Percentiles rank a stretch among this genome's conserved stretches.
These are phyloP conservation scores for Cyberlindnera misumaiensis DNA, from an alignment of 805 yeast genomes.

Conservation along the genomic window DNA sequence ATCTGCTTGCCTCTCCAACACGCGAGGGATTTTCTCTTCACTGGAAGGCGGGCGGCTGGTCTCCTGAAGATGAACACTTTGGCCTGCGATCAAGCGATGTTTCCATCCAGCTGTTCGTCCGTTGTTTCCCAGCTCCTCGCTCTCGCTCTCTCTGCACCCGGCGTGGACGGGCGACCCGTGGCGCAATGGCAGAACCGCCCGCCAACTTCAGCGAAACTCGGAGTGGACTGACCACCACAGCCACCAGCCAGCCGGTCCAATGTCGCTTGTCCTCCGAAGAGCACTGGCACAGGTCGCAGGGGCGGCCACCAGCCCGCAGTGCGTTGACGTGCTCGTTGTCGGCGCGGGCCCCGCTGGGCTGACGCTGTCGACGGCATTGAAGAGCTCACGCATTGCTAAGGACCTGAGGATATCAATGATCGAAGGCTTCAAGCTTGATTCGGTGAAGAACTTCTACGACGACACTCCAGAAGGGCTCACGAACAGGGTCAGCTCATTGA, in stretches of 20 bases:
- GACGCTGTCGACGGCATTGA: slow-evolving; percentile 75
- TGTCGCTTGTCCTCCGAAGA: slow-evolving; percentile 20
- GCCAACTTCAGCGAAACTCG: no score
- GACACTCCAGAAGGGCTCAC: slow-evolving; percentile 43
- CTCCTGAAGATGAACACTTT: no score
- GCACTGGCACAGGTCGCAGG: slow-evolving; percentile 15
- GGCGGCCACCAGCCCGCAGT: slow-evolving; percentile 2
- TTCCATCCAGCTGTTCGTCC: no score
- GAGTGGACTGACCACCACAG: no score
- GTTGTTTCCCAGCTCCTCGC: no score
- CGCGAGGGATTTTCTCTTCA: no score
- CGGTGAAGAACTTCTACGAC: slow-evolving; percentile 37
- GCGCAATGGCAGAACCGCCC: no score
- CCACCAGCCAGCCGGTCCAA: background rate
- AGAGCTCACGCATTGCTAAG: slow-evolving; percentile 55
- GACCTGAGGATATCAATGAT: slow-evolving; percentile 59
- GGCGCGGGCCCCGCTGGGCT: slow-evolving; percentile 99
- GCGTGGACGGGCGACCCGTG: no score
- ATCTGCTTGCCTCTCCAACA: background rate
- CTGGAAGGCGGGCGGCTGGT: no score
- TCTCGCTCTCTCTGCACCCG: no score
- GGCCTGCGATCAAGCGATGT: no score
- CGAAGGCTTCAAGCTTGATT: slow-evolving; percentile 60
- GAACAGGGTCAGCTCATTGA: slow-evolving; percentile 79
- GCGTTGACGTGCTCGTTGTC: slow-evolving; percentile 71